A percentile compares a stretch with the other conserved stretches of the same genome.
Evolutionary conservation across 2,329 filamentous ascomycete species (phyloP).

Genomic region (Hypoxylon sp.): DNA sequence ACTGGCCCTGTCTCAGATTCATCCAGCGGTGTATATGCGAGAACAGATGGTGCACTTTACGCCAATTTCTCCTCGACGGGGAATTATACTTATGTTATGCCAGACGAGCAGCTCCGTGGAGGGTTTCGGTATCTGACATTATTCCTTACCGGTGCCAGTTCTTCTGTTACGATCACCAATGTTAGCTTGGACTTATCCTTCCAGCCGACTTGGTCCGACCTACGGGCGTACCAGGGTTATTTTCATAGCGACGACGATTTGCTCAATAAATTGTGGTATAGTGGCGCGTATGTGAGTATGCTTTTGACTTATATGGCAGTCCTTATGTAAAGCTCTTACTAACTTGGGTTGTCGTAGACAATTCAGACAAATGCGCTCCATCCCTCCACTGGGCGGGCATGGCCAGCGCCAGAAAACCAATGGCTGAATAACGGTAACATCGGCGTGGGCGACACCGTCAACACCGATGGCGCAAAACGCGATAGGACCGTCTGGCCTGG

Average conservation of each 20-base stretch:
- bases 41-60: constrained; percentile 50
- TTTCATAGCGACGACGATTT: constrained; percentile 60
- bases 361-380: constrained; percentile 50
- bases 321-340: no score
- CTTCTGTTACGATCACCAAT: constrained; percentile 38
- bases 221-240: constrained; percentile 61
- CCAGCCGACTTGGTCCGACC: constrained; percentile 53
- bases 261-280: constrained; percentile 65
- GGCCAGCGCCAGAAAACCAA: constrained; percentile 40
- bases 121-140: constrained; percentile 55
- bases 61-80: constrained; percentile 47
- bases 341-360: constrained; percentile 45
- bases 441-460: constrained; percentile 45
- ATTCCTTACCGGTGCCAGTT: constrained; percentile 47
- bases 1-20: constrained; percentile 53
- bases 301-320: no score
- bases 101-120: constrained; percentile 51
- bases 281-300: constrained; percentile 54
- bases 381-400: constrained; percentile 41
- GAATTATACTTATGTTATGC: constrained; percentile 50
- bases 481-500: constrained; percentile 66
- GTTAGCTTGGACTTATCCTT: constrained; percentile 43
- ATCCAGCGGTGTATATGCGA: constrained; percentile 48
- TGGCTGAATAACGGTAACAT: constrained; percentile 44
- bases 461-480: constrained; percentile 60